Conservation (phyloP, 176 grass and related monocot genomes). For the Ensete ventricosum region DNA sequence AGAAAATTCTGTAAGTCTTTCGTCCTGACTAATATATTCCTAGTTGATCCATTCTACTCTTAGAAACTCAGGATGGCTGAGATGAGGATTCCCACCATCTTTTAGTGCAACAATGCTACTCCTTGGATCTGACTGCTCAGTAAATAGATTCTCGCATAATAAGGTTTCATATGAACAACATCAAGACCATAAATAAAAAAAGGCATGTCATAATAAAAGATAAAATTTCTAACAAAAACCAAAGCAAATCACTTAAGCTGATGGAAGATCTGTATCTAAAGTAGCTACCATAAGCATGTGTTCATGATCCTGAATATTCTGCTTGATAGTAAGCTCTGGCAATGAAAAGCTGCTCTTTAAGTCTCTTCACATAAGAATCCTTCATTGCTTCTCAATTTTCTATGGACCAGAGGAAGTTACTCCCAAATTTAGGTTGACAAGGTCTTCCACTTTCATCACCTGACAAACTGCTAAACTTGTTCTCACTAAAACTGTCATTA, state of each 20-base stretch:
- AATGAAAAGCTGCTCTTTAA: conserved; percentile 76
- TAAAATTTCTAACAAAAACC: not conserved
- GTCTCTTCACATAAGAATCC: conserved; percentile 48
- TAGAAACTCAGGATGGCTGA: too few species aligned
- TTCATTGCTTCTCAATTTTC: conserved; percentile 65
- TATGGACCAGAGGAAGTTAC: conserved; percentile 71
- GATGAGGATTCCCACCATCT: too few species aligned
- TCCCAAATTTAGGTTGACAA: conserved; percentile 69
- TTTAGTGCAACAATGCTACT: too few species aligned
- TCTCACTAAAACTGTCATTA: not conserved
- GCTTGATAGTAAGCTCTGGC: conserved; percentile 84
- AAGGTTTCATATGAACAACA: too few species aligned
- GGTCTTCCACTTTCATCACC: conserved; percentile 26
- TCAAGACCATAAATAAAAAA: not conserved
- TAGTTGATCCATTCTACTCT: too few species aligned
- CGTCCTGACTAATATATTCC: too few species aligned
- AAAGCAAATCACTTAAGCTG: not conserved
- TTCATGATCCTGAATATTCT: conserved; percentile 78
- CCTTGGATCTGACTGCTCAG: too few species aligned
- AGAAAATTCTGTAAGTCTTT: not conserved
- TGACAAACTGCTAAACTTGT: not conserved
- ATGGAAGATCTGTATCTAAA: conserved; percentile 49
- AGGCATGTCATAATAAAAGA: not conserved
- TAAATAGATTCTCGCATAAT: too few species aligned
- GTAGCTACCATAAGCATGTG: conserved; percentile 63